Percentiles rank a stretch among this genome's conserved stretches.
phyloP scores from a whole-genome alignment of 2,329 filamentous ascomycete species.

The Colletotrichum truncatum region DNA sequence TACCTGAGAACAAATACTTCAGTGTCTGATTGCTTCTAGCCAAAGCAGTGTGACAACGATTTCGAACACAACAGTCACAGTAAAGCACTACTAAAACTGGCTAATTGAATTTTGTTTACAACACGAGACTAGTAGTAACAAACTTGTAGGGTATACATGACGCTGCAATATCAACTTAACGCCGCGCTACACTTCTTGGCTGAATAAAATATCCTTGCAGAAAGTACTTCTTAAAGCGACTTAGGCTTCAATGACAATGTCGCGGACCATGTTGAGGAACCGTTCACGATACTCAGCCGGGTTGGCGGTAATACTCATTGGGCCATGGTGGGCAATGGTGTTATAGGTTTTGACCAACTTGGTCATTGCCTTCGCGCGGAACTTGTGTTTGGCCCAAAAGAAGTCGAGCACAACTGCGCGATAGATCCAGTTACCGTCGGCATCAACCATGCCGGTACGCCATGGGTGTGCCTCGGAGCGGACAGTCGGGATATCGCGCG shows the following conservation, averaged over 20 bases:
- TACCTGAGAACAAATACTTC: too few species aligned
- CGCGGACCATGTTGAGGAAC: constrained; percentile 59
- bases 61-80: too few species aligned
- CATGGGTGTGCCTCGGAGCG: constrained; percentile 50
- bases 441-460: constrained; percentile 69
- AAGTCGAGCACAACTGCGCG: constrained; percentile 77
- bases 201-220: too few species aligned
- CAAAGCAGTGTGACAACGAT: too few species aligned
- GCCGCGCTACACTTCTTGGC: too few species aligned
- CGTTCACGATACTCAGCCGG: constrained; percentile 71
- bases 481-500: constrained; percentile 49
- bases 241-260: constrained; percentile 48
- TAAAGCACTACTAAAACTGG: too few species aligned
- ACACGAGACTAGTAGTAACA: too few species aligned
- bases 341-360: constrained; percentile 72
- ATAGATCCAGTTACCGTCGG: constrained; percentile 73
- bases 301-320: constrained; percentile 79
- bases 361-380: constrained; percentile 73
- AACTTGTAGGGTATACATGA: too few species aligned
- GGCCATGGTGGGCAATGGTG: constrained; percentile 68
- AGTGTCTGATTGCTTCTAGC: too few species aligned
- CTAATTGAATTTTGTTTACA: too few species aligned
- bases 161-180: too few species aligned
- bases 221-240: too few species aligned
- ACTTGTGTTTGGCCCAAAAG: constrained; percentile 80